phyloP scores from a whole-genome alignment of 495 filamentous ascomycete species.

The Bacidia gigantensis region DNA sequence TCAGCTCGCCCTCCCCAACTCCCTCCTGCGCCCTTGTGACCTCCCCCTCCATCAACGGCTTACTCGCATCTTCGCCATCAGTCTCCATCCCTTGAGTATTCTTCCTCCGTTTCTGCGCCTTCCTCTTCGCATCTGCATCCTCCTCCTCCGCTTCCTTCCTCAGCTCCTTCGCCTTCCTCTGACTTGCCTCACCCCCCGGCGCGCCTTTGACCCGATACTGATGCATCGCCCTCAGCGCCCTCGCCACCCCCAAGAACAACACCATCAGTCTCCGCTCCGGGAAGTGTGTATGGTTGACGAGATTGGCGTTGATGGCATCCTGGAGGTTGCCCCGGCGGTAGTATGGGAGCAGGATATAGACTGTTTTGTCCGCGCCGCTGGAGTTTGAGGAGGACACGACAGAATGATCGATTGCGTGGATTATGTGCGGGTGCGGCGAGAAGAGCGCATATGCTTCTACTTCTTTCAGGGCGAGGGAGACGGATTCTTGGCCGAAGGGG shows the following conservation, averaged over 20 bases:
- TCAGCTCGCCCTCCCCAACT: constrained; percentile 50
- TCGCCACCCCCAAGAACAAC: constrained; percentile 82
- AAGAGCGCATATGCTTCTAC: constrained; percentile 95
- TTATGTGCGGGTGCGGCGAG: constrained; percentile 67
- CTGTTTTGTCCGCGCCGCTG: constrained; percentile 65
- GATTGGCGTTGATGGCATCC: constrained; percentile 94
- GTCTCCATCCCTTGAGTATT: constrained; percentile 43
- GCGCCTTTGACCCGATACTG: constrained; percentile 55
- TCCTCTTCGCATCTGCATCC: constrained; percentile 43
- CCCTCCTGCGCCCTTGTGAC: constrained; percentile 59
- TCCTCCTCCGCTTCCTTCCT: constrained; percentile 44
- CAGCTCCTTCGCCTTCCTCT: constrained; percentile 43
- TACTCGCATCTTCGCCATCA: background rate
- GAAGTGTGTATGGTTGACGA: constrained; percentile 91
- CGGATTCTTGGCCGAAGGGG: constrained; percentile 92
- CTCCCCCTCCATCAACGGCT: constrained; percentile 70
- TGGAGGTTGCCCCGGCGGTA: constrained; percentile 90
- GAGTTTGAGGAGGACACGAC: constrained; percentile 45
- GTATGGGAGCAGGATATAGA: constrained; percentile 92
- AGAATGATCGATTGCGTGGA: constrained; percentile 76
- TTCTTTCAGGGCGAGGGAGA: constrained; percentile 85
- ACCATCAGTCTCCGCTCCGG: constrained; percentile 80
- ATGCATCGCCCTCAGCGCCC: constrained; percentile 80
- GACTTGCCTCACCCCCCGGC: constrained; percentile 36
- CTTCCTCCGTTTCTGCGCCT: constrained; percentile 34